A percentile compares a stretch with the other conserved stretches of the same genome.
These are phyloP conservation scores for Aspergillus jensenii DNA, from an alignment of 2,329 filamentous ascomycete species.

Conservation along the genomic window DNA sequence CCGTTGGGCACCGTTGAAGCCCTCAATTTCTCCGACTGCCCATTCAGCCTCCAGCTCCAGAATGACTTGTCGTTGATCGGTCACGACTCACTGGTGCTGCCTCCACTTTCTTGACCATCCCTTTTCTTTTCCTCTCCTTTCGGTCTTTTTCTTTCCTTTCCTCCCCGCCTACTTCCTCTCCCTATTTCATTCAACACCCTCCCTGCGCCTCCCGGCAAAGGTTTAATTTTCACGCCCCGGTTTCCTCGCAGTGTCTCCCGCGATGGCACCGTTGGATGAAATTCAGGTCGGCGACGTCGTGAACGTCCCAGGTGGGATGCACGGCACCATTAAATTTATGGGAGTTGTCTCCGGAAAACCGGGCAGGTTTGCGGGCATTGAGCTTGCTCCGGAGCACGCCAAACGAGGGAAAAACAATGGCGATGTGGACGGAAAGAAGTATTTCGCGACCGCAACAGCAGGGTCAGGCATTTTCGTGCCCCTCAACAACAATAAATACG, in stretches of 20 bases:
- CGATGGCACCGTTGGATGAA: constrained; percentile 45
- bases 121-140: constrained; percentile 18
- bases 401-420: constrained; percentile 89
- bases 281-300: constrained; percentile 79
- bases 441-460: constrained; percentile 76
- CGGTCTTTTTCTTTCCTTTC: constrained; percentile 12
- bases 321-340: constrained; percentile 84
- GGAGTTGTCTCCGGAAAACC: constrained; percentile 85
- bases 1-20: constrained; percentile 10
- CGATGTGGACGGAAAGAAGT: constrained; percentile 81
- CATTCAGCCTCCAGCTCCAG: constrained; percentile 10
- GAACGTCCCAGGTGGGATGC: constrained; percentile 91
- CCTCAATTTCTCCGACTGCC: constrained; percentile 6
- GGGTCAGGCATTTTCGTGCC: constrained; percentile 94
- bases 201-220: constrained; percentile 6
- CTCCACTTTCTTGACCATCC: constrained; percentile 16
- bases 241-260: constrained; percentile 21
- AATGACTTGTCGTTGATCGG: constrained; percentile 19
- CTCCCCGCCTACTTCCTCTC: constrained; percentile 16
- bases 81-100: constrained; percentile 9
- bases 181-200: constrained; percentile 11
- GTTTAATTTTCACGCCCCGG: background rate
- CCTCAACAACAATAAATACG: constrained; percentile 67
- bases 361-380: constrained; percentile 88
- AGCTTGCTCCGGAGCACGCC: constrained; percentile 79